These are phyloP conservation scores for Phytophthora brassicae DNA, from an alignment of 352 stramenopile genomes.

Conservation along the genomic window DNA sequence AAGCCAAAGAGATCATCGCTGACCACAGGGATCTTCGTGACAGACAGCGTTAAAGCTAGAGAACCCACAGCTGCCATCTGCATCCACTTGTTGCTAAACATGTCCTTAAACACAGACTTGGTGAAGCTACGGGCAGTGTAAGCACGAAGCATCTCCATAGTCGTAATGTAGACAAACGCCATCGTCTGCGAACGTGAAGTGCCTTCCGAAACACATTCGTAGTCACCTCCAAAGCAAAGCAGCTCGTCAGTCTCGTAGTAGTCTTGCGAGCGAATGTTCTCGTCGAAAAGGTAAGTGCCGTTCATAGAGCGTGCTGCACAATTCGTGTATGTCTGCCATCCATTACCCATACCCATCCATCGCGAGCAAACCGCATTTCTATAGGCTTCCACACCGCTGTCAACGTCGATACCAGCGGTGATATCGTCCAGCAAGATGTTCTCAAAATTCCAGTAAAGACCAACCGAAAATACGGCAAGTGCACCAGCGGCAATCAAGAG, in stretches of 20 bases:
- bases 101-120: constrained; percentile 68
- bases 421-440: constrained; percentile 62
- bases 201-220: constrained; percentile 62
- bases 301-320: constrained; percentile 37
- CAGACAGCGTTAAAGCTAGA: constrained; percentile 54
- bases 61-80: constrained; percentile 66
- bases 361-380: constrained; percentile 54
- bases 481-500: constrained; percentile 58
- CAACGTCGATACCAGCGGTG: constrained; percentile 38
- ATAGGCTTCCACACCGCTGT: constrained; percentile 39
- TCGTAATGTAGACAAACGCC: constrained; percentile 80
- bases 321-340: constrained; percentile 52
- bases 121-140: constrained; percentile 82
- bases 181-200: constrained; percentile 72
- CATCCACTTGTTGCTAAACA: constrained; percentile 84
- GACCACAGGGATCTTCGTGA: constrained; percentile 72
- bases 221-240: constrained; percentile 52
- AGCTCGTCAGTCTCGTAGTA: constrained; percentile 49
- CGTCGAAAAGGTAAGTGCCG: constrained; percentile 41
- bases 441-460: constrained; percentile 74
- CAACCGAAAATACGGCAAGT: constrained; percentile 60
- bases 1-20: constrained; percentile 74
- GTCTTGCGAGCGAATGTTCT: constrained; percentile 30
- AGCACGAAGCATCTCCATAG: constrained; percentile 71
- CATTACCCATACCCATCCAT: constrained; percentile 52